phyloP scores from a whole-genome alignment of 805 yeast species.

The Saccharomyces kudriavzevii region DNA sequence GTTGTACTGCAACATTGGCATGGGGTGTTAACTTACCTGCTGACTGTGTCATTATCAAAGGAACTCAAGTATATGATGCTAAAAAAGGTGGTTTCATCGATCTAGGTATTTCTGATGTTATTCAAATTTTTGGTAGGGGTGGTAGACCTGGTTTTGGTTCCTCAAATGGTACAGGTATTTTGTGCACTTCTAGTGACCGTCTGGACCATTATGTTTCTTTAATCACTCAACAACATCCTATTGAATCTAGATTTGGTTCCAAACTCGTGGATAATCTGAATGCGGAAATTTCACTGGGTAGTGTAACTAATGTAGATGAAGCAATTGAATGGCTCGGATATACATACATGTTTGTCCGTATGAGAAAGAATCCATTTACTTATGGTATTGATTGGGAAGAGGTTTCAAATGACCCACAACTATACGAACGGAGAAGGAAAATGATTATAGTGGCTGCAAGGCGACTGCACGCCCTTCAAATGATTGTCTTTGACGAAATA shows the following conservation, averaged over 20 bases:
- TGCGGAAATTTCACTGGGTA: conserved; percentile 93
- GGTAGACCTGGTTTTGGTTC: conserved; percentile 95
- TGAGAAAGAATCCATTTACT: conserved; percentile 87
- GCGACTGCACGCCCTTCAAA: conserved; percentile 75
- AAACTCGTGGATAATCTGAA: conserved; percentile 86
- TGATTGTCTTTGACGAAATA: conserved; percentile 86
- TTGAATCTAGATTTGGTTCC: conserved; percentile 72
- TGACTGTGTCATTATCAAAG: conserved; percentile 92
- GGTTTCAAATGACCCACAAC: conserved; percentile 69
- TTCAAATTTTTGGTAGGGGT: conserved; percentile 98
- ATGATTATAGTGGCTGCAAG: conserved; percentile 77
- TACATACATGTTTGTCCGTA: conserved; percentile 86
- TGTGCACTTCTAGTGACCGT: conserved; percentile 74
- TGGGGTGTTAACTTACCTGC: conserved; percentile 99
- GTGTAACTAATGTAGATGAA: conserved; percentile 88
- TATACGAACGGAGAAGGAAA: conserved; percentile 63
- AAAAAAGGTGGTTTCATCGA: conserved; percentile 92
- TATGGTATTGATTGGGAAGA: conserved; percentile 90
- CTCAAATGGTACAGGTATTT: conserved; percentile 81
- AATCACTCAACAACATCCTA: conserved; percentile 90
- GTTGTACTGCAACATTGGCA: conserved; percentile 96
- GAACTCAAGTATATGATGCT: conserved; percentile 92
- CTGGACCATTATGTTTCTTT: conserved; percentile 84
- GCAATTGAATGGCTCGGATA: conserved; percentile 98
- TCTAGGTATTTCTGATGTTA: conserved; percentile 90